Percentiles rank a stretch among this genome's conserved stretches.
These are phyloP conservation scores for Calonectria fujianensis DNA, from an alignment of 2,329 filamentous ascomycete genomes.

Conservation along the genomic window DNA sequence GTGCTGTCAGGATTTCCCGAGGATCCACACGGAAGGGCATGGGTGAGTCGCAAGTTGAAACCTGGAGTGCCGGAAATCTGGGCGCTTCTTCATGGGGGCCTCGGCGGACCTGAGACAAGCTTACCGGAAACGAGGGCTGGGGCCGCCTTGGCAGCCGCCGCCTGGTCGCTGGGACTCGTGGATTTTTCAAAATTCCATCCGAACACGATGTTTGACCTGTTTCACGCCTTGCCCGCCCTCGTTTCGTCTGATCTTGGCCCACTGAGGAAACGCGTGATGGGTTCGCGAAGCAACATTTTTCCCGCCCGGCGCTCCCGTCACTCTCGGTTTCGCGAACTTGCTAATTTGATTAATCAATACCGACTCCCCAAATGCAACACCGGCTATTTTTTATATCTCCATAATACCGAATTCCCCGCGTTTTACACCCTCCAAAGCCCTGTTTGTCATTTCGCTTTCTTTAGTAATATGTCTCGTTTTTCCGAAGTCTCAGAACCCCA, in stretches of 20 bases:
- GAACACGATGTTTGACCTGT: background rate
- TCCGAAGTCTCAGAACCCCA: background rate
- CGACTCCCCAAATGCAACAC: slow-evolving; percentile 2
- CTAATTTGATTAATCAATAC: background rate
- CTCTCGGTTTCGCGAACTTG: background rate
- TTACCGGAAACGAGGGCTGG: slow-evolving; percentile 1
- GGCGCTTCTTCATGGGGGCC: background rate
- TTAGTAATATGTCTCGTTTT: slow-evolving; percentile 13
- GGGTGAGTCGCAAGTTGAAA: slow-evolving; percentile 9
- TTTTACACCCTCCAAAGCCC: background rate
- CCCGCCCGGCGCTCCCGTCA: background rate
- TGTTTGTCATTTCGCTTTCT: background rate
- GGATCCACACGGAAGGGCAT: slow-evolving; percentile 15
- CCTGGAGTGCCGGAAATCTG: slow-evolving; percentile 3
- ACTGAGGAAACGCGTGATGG: background rate
- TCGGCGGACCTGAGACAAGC: slow-evolving; percentile 12
- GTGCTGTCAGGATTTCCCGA: background rate
- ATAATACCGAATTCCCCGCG: background rate
- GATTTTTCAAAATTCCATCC: slow-evolving; percentile 5
- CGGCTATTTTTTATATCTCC: background rate
- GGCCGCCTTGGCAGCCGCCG: slow-evolving; percentile 10
- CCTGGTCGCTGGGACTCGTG: slow-evolving; percentile 2
- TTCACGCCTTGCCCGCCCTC: background rate
- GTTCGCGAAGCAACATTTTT: background rate
- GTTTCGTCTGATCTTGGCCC: slow-evolving; percentile 10